Conservation (phyloP, 139 green algal genomes). For the Coccomyxa sp. region DNA sequence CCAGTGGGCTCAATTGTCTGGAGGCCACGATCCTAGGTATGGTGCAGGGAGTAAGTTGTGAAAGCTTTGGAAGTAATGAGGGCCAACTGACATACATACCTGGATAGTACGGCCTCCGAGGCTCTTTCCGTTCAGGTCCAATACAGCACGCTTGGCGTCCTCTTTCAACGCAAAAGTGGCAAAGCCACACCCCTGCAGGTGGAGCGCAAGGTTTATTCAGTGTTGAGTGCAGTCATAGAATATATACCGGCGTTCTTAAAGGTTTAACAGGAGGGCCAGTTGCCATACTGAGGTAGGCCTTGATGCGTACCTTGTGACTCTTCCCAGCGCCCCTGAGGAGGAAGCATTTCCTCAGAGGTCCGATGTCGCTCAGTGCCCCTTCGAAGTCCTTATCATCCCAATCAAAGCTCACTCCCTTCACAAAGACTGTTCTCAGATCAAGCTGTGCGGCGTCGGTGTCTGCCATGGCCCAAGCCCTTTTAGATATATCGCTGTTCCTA, state of each 20-base stretch:
- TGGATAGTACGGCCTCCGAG: conserved; percentile 72
- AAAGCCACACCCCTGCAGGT: conserved; percentile 72
- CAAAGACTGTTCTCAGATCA: conserved; percentile 65
- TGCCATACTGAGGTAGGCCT: no score
- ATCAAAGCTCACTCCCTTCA: conserved; percentile 63
- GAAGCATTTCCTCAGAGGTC: conserved; percentile 79
- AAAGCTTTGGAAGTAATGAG: not conserved
- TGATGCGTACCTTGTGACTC: conserved; percentile 40
- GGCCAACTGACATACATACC: conserved; percentile 28
- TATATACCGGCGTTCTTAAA: no score
- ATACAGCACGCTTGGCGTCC: conserved; percentile 71
- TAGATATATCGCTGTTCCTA: no score
- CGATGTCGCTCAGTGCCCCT: conserved; percentile 68
- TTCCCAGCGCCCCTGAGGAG: conserved; percentile 58
- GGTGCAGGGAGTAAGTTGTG: no score
- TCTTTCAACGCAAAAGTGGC: conserved; percentile 80
- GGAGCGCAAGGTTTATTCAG: no score
- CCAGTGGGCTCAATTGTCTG: not conserved
- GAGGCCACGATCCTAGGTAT: not conserved
- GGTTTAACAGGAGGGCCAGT: no score
- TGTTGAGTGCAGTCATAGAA: no score
- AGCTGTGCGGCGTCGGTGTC: not conserved
- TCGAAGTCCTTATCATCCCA: conserved; percentile 57
- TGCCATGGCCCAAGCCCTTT: no score
- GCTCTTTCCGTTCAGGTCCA: conserved; percentile 52